Evolutionary conservation across 176 grass and related monocot species (phyloP).

Genomic region (Oryza brachyantha): DNA sequence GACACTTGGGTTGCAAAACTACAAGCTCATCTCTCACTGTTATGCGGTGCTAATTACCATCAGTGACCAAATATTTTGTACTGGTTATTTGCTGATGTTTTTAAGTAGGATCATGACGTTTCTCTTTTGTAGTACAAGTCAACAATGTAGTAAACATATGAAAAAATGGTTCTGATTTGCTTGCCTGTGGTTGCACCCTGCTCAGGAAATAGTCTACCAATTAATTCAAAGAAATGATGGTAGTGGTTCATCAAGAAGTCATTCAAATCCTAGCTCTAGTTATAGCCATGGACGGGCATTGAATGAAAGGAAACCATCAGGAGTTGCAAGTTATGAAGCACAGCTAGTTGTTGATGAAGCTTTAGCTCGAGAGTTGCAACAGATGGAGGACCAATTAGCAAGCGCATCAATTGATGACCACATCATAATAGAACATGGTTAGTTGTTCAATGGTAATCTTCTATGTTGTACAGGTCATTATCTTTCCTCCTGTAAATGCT

Average conservation of each 20-base stretch:
- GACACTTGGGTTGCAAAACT: background rate
- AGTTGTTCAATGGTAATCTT: conserved; percentile 12
- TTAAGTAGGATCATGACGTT: background rate
- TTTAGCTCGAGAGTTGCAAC: conserved; percentile 77
- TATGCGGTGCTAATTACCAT: background rate
- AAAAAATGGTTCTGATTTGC: background rate
- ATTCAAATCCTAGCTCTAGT: conserved; percentile 40
- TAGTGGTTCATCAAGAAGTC: conserved; percentile 29
- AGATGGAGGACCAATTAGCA: conserved; percentile 53
- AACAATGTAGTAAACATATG: conserved; percentile 2
- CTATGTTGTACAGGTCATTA: background rate
- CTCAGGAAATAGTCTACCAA: conserved; percentile 73
- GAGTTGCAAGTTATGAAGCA: conserved; percentile 30
- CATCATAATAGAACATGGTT: conserved; percentile 27
- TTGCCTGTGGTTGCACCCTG: conserved; percentile 1
- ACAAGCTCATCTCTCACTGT: background rate
- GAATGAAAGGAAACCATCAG: conserved; percentile 19
- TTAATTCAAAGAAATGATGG: conserved; percentile 58
- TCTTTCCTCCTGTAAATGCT: conserved; percentile 19
- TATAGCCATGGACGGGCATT: conserved; percentile 7
- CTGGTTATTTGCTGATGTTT: background rate
- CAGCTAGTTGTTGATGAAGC: conserved; percentile 76
- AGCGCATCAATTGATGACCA: conserved; percentile 34
- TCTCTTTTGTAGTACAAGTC: background rate
- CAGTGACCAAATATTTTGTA: background rate